Evolutionary conservation across 208 protist genomes (phyloP).

Genomic region (Angomonas ambiguus): DNA sequence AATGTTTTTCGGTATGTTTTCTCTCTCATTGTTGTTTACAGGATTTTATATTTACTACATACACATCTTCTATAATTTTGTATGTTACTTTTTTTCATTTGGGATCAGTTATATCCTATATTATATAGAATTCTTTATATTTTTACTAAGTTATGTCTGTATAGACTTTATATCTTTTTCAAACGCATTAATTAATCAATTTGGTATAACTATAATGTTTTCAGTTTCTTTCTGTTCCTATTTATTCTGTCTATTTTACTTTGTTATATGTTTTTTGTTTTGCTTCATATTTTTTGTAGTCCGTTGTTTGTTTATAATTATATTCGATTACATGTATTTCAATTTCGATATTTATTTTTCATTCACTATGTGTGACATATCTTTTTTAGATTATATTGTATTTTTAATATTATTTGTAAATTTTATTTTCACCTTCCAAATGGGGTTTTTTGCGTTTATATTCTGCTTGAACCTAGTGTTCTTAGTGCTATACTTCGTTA

Average conservation of each 20-base stretch:
- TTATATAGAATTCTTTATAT: conserved; percentile 80
- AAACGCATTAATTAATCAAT: conserved; percentile 38
- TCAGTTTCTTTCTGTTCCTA: conserved; percentile 77
- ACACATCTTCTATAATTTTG: conserved; percentile 85
- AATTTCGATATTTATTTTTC: conserved; percentile 87
- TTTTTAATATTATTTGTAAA: conserved; percentile 84
- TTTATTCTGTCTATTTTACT: conserved; percentile 90
- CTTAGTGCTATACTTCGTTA: conserved; percentile 78
- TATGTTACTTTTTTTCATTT: conserved; percentile 87
- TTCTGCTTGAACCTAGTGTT: conserved; percentile 77
- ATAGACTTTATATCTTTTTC: conserved; percentile 82
- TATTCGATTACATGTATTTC: conserved; percentile 87
- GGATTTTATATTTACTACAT: conserved; percentile 82
- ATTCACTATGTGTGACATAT: conserved; percentile 76
- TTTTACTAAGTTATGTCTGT: conserved; percentile 67
- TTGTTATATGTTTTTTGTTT: conserved; percentile 87
- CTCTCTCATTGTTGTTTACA: conserved; percentile 43
- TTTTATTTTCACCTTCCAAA: conserved; percentile 72
- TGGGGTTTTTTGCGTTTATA: conserved; percentile 83
- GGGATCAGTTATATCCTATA: conserved; percentile 76
- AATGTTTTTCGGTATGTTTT: conserved; percentile 70
- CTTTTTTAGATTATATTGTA: conserved; percentile 82
- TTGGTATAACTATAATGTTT: conserved; percentile 49
- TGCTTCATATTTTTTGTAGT: conserved; percentile 91
- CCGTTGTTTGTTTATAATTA: conserved; percentile 82